Evolutionary conservation across 163 green algal species (phyloP), one percentile per base, ranked within the genome.

Genomic region (Volvox carteri): DNA sequence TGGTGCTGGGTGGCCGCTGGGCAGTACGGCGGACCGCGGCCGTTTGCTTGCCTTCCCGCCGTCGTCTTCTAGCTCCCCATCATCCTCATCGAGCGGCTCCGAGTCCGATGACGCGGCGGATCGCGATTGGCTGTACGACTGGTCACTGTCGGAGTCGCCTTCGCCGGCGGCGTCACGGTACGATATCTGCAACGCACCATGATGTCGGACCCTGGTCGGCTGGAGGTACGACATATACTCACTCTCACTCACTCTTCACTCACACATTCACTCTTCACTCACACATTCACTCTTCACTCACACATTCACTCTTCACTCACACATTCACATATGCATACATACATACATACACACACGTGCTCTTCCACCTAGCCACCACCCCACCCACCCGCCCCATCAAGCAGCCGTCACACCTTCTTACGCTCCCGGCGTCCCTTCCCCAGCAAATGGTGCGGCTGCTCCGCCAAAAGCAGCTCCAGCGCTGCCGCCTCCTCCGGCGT

Each of bases 401-500:
- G 50, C 50, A 16, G 16, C 50, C 12, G 16, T 33, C 52, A 0
- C 37, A 90, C 76, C 65, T 88, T 62, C 4, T 73, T 80, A 41
- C 89, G 62, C 89, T 80, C 30, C n/a, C 91, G 68, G 46, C 87
- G 84, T 54, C 91, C 91, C 85, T 92, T 92, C 54, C 91, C 91
- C 81, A 94, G 74, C 35, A 48, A 56, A 73, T 37, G n/a, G n/a
- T n/a, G 42, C 75, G 68, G 48, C 46, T 90, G 73, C 33, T 52
- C 44, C 42, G 73, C 65, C 78, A 67, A 50, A 35, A 75, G 68
- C 30, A 56, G 72, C 65, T 83, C 60, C 73, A 87, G 1, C 16
- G 78, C 84, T 12, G 78, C 84, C 11, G 84, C 74, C 56, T 90
- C 83, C 16, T 86, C 85, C 21, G 41, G 62, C 41, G 86, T 72